A percentile compares a stretch with the other conserved stretches of the same genome.
Conservation (phyloP, 768 basidiomycete species). For the Mycena capillaripes region DNA sequence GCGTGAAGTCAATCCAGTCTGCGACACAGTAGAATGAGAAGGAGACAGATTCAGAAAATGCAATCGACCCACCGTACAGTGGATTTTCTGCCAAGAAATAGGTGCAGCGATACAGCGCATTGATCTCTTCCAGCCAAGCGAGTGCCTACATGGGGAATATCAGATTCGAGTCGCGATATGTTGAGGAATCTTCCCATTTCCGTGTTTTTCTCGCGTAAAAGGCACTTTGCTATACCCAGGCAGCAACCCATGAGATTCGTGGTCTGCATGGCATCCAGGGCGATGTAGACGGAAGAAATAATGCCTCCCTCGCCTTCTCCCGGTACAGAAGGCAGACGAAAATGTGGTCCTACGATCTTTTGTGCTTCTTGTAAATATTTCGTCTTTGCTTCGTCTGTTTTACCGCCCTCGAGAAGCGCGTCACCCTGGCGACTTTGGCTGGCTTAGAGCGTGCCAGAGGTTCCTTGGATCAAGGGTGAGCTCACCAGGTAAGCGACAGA, state of each 20-base stretch:
- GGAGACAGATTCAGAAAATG: not conserved
- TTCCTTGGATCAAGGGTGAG: not conserved
- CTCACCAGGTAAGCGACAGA: not conserved
- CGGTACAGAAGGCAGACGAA: not conserved
- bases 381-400: constrained; percentile 5
- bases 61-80: not conserved
- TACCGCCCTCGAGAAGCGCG: not conserved
- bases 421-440: constrained; percentile 13
- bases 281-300: not conserved
- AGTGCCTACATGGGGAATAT: constrained; percentile 9
- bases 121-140: constrained; percentile 25
- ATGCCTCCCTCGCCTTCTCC: not conserved
- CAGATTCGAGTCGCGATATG: too few species aligned
- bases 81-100: not conserved
- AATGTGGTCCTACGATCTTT: not conserved
- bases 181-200: constrained; percentile 9
- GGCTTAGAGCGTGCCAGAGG: not conserved
- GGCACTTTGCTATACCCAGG: constrained; percentile 26
- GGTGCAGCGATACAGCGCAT: not conserved
- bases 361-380: not conserved
- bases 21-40: too few species aligned
- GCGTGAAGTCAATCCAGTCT: constrained; percentile 19
- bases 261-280: not conserved
- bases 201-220: not conserved
- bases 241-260: constrained; percentile 28